Evolutionary conservation across 441 rosid species (phyloP), one percentile per base, ranked within the genome.

Genomic region (Adansonia gregorii): DNA sequence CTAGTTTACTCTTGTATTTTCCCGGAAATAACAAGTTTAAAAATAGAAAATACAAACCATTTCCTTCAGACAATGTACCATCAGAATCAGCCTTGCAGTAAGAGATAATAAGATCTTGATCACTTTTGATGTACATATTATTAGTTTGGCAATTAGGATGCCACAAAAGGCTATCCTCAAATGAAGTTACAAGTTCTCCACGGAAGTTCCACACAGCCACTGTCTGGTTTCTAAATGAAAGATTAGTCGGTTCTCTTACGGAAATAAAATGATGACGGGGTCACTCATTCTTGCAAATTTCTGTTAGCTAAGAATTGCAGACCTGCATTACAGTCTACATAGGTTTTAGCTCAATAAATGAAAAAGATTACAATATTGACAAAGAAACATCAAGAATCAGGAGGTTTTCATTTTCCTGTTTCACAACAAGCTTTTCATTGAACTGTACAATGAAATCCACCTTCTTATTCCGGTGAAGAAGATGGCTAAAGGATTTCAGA

Each of bases 131-230:
- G 82, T 91, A 90, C 75, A 93, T 95, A 79, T 93, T 93, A 81
- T 92, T 93, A 22, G 98, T 95, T 82, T 95, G 92, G 81, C 98
- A 92, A 75, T 93, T 97, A 15, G 95, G 92, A 86, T 92, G 91
- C 95, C 98, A 93, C 78, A 90, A 82, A 56, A 87, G 86, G 81
- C 92, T 98, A 84, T 92, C 97, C 81, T 92, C 97, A 58, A 92
- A 92, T 6, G 97, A 92, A 65, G 97, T 92, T 54, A 92, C 94
- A 17, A 88, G 94, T 83, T 92, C 94, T 67, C 97, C 97, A 0
- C 89, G 89, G 66, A 93, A 94, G 79, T 95, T 93, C 98, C 98
- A 95, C 51, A 93, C 98, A 73, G 98, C 85, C 79, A 92, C 98
- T 24, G 89, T 93, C 52, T 88, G 83, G 63, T 87, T 89, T 83